A percentile compares a stretch with the other conserved stretches of the same genome.
Evolutionary conservation across 768 basidiomycete genomes (phyloP).

Genomic region (Amanita brunnescens): DNA sequence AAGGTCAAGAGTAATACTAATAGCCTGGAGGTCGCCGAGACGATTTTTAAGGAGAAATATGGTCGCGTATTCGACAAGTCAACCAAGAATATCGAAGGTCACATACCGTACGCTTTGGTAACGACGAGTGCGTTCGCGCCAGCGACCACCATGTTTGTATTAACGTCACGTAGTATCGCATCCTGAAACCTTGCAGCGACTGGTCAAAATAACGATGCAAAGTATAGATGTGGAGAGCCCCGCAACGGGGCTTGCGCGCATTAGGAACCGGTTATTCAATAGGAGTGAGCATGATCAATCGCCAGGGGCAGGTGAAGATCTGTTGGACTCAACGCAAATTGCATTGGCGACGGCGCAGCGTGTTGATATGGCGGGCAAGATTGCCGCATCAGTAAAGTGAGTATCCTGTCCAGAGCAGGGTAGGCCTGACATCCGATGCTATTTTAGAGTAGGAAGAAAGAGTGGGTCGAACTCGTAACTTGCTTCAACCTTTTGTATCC

Average conservation of each 20-base stretch:
- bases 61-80: not conserved
- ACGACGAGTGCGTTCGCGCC: not conserved
- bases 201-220: not conserved
- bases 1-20: not conserved
- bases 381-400: not conserved
- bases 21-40: not conserved
- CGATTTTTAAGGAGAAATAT: not conserved
- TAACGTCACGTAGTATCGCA: not conserved
- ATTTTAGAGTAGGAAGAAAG: not conserved
- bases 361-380: not conserved
- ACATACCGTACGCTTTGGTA: not conserved
- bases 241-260: not conserved
- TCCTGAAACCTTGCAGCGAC: not conserved
- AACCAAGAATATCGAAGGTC: not conserved
- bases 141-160: too few species aligned
- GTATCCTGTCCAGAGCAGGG: not conserved
- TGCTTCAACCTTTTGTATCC: not conserved
- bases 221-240: not conserved
- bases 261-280: not conserved
- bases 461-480: not conserved
- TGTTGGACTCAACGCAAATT: not conserved
- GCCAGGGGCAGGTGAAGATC: not conserved
- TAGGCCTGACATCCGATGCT: not conserved
- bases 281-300: not conserved
- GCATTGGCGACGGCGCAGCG: not conserved